Conservation (phyloP, 2,329 filamentous ascomycete genomes). For the Clarireedia homoeocarpa region DNA sequence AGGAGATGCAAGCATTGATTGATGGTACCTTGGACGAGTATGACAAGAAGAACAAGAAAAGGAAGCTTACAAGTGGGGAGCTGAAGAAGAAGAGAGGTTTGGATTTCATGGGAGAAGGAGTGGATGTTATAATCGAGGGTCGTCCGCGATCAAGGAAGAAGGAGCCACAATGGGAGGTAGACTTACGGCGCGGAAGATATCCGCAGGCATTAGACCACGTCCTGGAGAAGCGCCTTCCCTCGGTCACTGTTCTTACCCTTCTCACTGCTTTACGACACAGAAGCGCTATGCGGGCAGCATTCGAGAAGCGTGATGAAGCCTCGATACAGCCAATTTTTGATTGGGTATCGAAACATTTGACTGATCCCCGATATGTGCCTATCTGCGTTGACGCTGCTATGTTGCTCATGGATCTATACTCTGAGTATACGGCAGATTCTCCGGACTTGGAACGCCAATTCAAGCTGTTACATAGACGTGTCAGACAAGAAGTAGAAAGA, state of each 20-base stretch:
- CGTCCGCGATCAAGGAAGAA: constrained; percentile 47
- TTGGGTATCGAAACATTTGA: constrained; percentile 76
- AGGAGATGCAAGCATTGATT: constrained; percentile 76
- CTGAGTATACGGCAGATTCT: constrained; percentile 67
- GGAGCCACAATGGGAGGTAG: constrained; percentile 70
- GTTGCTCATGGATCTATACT: constrained; percentile 79
- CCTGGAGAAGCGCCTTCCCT: constrained; percentile 50
- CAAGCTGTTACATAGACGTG: constrained; percentile 58
- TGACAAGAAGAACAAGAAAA: constrained; percentile 64
- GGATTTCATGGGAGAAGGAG: constrained; percentile 76
- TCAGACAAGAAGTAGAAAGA: constrained; percentile 70
- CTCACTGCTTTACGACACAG: constrained; percentile 82
- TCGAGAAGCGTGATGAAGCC: constrained; percentile 73
- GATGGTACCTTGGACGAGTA: constrained; percentile 71
- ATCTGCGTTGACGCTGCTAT: constrained; percentile 79
- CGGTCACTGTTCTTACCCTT: constrained; percentile 63
- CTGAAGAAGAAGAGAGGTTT: constrained; percentile 59
- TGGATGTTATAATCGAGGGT: constrained; percentile 80
- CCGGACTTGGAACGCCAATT: constrained; percentile 66
- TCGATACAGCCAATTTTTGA: constrained; percentile 73
- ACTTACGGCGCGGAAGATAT: constrained; percentile 73
- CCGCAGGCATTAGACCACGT: constrained; percentile 71
- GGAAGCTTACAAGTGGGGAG: constrained; percentile 49
- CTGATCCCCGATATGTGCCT: constrained; percentile 72
- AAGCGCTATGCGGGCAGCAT: constrained; percentile 71